Evolutionary conservation across 2,329 filamentous ascomycete species (phyloP).

Genomic region (Fusarium musae): DNA sequence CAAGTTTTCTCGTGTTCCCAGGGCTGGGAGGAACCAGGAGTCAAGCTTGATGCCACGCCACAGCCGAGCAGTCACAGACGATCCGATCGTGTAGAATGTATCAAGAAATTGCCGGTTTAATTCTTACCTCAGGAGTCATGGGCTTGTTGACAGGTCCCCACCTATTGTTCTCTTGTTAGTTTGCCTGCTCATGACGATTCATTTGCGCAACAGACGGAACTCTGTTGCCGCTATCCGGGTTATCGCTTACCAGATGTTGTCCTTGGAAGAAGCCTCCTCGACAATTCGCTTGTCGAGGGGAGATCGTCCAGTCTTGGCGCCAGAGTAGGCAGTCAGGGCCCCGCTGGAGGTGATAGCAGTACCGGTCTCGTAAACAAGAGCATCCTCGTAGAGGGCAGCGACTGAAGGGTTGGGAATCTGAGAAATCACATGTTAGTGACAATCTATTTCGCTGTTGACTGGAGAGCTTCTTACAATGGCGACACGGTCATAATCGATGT

Average conservation of each 20-base stretch:
- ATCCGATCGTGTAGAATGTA: conserved; percentile 7
- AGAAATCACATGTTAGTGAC: conserved; percentile 19
- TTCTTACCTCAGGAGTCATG: conserved; percentile 89
- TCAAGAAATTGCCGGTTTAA: conserved; percentile 16
- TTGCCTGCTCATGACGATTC: conserved; percentile 33
- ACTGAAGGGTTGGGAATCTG: conserved; percentile 92
- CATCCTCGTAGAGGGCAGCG: conserved; percentile 97
- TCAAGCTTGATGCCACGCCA: conserved; percentile 9
- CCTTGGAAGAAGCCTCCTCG: conserved; percentile 87
- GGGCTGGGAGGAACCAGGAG: conserved; percentile 2
- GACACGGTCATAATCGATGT: conserved; percentile 99
- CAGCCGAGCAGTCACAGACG: conserved; percentile 8
- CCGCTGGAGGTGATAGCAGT: conserved; percentile 97
- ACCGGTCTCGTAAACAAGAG: conserved; percentile 94
- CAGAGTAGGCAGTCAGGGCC: conserved; percentile 96
- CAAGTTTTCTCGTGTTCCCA: conserved; percentile 17
- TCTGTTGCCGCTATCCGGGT: conserved; percentile 18
- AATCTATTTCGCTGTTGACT: neutral
- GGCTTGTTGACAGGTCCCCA: conserved; percentile 99
- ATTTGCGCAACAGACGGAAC: conserved; percentile 17
- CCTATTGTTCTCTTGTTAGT: conserved; percentile 53
- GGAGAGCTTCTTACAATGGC: conserved; percentile 79
- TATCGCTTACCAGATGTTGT: conserved; percentile 80
- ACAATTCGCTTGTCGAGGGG: conserved; percentile 98
- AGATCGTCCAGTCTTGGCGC: conserved; percentile 96